Percentiles rank a stretch among this genome's conserved stretches.
Conservation (phyloP, 257 asterid species). For the Salvia hispanica region DNA sequence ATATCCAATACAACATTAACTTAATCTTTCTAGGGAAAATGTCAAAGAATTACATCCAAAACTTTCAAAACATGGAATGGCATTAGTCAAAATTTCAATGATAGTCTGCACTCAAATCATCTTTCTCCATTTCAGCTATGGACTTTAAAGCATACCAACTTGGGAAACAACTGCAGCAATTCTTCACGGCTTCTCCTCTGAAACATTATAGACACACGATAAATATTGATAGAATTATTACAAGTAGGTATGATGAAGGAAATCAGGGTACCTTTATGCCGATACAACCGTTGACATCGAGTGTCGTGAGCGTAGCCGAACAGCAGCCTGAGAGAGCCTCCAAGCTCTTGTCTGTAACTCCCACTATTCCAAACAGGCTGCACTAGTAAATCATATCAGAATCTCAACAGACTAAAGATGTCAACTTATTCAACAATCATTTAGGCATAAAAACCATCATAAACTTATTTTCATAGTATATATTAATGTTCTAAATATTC, state of each 20-base stretch:
- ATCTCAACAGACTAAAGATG: background rate
- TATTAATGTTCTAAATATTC: constrained; percentile 13
- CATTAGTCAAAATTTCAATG: too few relatives aligned
- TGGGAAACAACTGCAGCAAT: constrained; percentile 74
- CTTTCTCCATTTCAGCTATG: constrained; percentile 53
- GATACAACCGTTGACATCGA: constrained; percentile 91
- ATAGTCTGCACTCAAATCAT: background rate
- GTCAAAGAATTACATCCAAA: background rate
- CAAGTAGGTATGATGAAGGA: background rate
- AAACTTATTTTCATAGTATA: background rate
- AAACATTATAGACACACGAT: constrained; percentile 13
- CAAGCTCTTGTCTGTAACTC: constrained; percentile 83
- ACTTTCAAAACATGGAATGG: too few relatives aligned
- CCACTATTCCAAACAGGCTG: constrained; percentile 96
- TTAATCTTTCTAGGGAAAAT: background rate
- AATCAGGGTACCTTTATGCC: constrained; percentile 64
- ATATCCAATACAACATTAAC: background rate
- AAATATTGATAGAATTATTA: background rate
- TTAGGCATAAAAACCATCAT: background rate
- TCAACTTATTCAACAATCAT: background rate
- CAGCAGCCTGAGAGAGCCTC: constrained; percentile 69
- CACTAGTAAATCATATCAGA: constrained; percentile 25
- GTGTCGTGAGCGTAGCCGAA: constrained; percentile 67
- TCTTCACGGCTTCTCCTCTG: constrained; percentile 73
- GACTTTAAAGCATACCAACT: constrained; percentile 78